These are phyloP conservation scores for Teunomyces tritomae DNA, from an alignment of 805 yeast genomes.

Conservation along the genomic window DNA sequence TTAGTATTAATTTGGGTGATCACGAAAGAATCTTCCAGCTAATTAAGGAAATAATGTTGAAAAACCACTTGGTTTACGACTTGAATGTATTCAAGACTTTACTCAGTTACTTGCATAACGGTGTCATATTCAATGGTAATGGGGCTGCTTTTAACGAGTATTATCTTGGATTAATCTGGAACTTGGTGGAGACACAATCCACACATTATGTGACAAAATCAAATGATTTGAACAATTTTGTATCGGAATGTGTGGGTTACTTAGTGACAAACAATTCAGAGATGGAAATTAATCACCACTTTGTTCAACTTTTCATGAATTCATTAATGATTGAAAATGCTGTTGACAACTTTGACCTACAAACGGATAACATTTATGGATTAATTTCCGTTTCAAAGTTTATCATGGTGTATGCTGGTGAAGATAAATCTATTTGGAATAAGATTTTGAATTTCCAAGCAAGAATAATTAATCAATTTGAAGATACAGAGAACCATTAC, in stretches of 20 bases:
- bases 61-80: slow-evolving; percentile 28
- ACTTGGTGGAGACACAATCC: slow-evolving; percentile 34
- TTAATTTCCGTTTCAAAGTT: slow-evolving; percentile 21
- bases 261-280: slow-evolving; percentile 13
- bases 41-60: slow-evolving; percentile 33
- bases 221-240: slow-evolving; percentile 23
- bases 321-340: slow-evolving; percentile 27
- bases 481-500: slow-evolving; percentile 39
- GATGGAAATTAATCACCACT: slow-evolving; percentile 6
- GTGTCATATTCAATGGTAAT: slow-evolving; percentile 17
- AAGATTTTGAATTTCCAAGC: slow-evolving; percentile 28
- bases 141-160: slow-evolving; percentile 19
- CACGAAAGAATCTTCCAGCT: slow-evolving; percentile 32
- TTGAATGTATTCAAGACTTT: slow-evolving; percentile 27
- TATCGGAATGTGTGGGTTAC: slow-evolving; percentile 28
- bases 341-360: slow-evolving; percentile 24
- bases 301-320: slow-evolving; percentile 20
- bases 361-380: slow-evolving; percentile 32
- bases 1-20: slow-evolving; percentile 34
- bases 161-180: slow-evolving; percentile 32
- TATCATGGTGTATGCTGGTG: slow-evolving; percentile 16
- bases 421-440: slow-evolving; percentile 11
- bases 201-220: slow-evolving; percentile 18
- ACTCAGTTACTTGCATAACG: slow-evolving; percentile 27
- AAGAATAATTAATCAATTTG: slow-evolving; percentile 32